Conservation (phyloP, 2,329 filamentous ascomycete species). For the Zelopaecilomyces penicillatus region DNA sequence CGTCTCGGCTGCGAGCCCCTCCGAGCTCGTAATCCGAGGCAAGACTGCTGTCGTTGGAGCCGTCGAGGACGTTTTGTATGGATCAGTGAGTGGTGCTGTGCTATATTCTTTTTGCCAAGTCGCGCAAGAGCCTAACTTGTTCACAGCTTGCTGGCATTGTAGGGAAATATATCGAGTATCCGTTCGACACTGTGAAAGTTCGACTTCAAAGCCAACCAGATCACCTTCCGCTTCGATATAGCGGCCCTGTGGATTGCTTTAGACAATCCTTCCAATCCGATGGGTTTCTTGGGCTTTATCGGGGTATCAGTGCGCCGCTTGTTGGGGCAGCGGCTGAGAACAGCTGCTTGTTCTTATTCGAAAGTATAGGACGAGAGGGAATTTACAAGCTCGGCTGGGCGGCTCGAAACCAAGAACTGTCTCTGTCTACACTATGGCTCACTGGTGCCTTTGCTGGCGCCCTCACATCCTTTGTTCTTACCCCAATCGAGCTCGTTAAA, state of each 20-base stretch:
- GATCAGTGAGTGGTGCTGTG: slow-evolving; percentile 54
- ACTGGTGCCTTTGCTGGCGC: slow-evolving; percentile 83
- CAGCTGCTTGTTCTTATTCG: slow-evolving; percentile 87
- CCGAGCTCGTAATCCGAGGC: slow-evolving; percentile 21
- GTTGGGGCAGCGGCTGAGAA: slow-evolving; percentile 88
- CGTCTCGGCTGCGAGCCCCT: slow-evolving; percentile 9
- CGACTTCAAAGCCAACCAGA: slow-evolving; percentile 93
- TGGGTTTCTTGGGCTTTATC: slow-evolving; percentile 76
- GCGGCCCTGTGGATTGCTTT: slow-evolving; percentile 87
- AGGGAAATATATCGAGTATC: slow-evolving; percentile 96
- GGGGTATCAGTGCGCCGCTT: slow-evolving; percentile 85
- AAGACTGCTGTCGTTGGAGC: slow-evolving; percentile 52
- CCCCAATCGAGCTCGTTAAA: slow-evolving; percentile 93
- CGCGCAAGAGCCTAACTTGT: slow-evolving; percentile 1
- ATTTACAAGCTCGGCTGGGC: slow-evolving; percentile 46
- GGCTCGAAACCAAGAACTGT: slow-evolving; percentile 50
- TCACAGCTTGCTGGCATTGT: slow-evolving; percentile 68
- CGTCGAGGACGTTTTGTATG: slow-evolving; percentile 78
- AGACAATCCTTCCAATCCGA: slow-evolving; percentile 72
- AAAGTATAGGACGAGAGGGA: slow-evolving; percentile 62
- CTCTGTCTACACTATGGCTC: slow-evolving; percentile 64
- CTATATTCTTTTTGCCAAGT: no score
- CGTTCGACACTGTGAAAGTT: slow-evolving; percentile 97
- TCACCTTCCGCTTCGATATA: slow-evolving; percentile 71
- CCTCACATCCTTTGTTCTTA: slow-evolving; percentile 83